These are phyloP conservation scores for Lactifluus volemus DNA, from an alignment of 768 basidiomycete genomes.

Conservation along the genomic window DNA sequence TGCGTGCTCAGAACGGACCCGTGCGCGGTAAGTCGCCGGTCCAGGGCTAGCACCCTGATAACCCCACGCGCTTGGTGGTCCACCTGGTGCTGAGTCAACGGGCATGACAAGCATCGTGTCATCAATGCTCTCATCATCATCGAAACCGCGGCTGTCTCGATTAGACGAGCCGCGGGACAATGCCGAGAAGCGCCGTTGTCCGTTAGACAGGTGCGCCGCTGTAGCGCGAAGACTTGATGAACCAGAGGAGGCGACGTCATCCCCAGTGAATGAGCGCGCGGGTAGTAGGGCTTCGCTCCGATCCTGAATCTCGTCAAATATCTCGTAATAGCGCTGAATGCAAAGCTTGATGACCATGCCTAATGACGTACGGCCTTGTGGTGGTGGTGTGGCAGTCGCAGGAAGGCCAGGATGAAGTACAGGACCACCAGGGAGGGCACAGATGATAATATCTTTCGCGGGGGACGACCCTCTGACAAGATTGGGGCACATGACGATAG, in stretches of 20 bases:
- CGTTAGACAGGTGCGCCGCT: conserved; percentile 2
- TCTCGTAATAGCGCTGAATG: conserved; percentile 75
- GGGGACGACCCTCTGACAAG: conserved; percentile 64
- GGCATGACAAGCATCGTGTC: conserved; percentile 71
- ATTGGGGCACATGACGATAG: conserved; percentile 73
- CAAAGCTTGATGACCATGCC: conserved; percentile 67
- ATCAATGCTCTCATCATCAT: conserved; percentile 68
- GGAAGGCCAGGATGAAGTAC: conserved; percentile 28
- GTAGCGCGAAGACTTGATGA: conserved; percentile 12
- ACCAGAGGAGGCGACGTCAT: conserved; percentile 1
- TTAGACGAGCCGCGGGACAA: conserved; percentile 17
- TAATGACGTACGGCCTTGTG: conserved; percentile 51
- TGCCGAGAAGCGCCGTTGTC: conserved; percentile 14
- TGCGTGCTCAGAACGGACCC: conserved; percentile 34
- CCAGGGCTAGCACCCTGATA: conserved; percentile 18
- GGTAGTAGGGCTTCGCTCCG: conserved; percentile 48
- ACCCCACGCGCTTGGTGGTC: conserved; percentile 34
- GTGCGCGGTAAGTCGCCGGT: conserved; percentile 30
- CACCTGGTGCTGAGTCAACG: conserved; percentile 36
- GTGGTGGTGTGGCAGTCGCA: conserved; percentile 21
- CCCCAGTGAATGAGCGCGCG: conserved; percentile 11
- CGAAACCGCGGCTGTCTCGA: conserved; percentile 28
- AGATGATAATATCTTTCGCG: conserved; percentile 66
- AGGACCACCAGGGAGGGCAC: conserved; percentile 47
- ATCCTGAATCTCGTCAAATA: conserved; percentile 77